These are phyloP conservation scores for Cadophora malorum DNA, from an alignment of 2,329 filamentous ascomycete species.

Conservation along the genomic window DNA sequence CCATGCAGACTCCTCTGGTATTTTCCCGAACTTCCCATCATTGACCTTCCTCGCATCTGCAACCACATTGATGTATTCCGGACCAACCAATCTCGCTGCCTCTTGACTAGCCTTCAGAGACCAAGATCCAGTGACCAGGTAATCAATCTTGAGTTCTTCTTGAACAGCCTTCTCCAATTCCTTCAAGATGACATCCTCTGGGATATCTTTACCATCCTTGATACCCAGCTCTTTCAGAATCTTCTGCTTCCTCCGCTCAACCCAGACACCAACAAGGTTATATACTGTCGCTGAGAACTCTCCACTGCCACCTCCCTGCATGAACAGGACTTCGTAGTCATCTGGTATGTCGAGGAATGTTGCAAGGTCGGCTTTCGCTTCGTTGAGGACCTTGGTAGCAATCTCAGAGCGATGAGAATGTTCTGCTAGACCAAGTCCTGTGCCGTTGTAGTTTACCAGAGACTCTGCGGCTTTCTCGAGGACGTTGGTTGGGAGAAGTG, in stretches of 20 bases:
- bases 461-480: constrained; percentile 78
- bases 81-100: constrained; percentile 76
- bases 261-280: constrained; percentile 85
- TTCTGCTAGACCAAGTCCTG: constrained; percentile 85
- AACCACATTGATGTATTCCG: constrained; percentile 81
- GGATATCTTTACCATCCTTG: constrained; percentile 52
- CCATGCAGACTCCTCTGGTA: constrained; percentile 80
- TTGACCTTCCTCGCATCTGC: constrained; percentile 70
- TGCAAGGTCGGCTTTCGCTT: constrained; percentile 76
- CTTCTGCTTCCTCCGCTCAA: constrained; percentile 68
- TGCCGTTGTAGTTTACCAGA: constrained; percentile 81
- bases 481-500: constrained; percentile 81
- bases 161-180: constrained; percentile 68
- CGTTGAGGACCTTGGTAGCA: constrained; percentile 79
- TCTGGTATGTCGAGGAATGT: constrained; percentile 81
- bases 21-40: constrained; percentile 83
- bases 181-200: constrained; percentile 62
- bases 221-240: constrained; percentile 62
- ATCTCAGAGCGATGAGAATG: constrained; percentile 86
- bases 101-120: constrained; percentile 89
- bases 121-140: constrained; percentile 88
- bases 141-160: constrained; percentile 80
- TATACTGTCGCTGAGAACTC: constrained; percentile 85
- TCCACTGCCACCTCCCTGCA: constrained; percentile 85
- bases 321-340: constrained; percentile 87